Evolutionary conservation across 768 basidiomycete genomes (phyloP).

Genomic region (Collybiopsis luxurians): DNA sequence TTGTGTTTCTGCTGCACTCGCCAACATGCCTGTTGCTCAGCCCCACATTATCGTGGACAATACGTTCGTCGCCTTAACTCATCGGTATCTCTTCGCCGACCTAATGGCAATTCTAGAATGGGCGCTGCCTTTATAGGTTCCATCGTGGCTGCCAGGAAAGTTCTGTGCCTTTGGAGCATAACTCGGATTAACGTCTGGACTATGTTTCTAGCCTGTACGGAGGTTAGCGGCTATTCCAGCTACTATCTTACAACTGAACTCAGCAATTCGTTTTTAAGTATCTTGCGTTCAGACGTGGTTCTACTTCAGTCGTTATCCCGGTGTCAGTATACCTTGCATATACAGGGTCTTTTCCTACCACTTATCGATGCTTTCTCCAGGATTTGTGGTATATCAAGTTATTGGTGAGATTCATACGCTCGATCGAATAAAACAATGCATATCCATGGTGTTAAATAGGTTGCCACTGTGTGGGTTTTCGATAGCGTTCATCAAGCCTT

Average conservation of each 20-base stretch:
- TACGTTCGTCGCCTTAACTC: constrained; percentile 26
- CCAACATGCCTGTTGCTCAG: not conserved
- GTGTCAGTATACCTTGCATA: constrained; percentile 23
- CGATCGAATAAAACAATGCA: not conserved
- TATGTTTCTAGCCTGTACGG: constrained; percentile 42
- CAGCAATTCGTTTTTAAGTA: constrained; percentile 28
- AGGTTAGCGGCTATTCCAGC: constrained; percentile 29
- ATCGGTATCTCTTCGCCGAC: not conserved
- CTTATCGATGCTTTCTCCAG: constrained; percentile 15
- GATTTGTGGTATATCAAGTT: constrained; percentile 52
- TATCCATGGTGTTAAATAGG: constrained; percentile 25
- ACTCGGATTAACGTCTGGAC: not conserved
- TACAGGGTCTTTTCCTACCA: not conserved
- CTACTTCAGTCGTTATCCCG: constrained; percentile 47
- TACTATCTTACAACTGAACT: not conserved
- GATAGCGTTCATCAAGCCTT: constrained; percentile 53
- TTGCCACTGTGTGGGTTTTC: constrained; percentile 44
- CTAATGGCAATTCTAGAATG: constrained; percentile 31
- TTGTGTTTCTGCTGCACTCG: too few species aligned
- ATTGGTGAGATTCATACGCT: constrained; percentile 30
- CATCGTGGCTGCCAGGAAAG: constrained; percentile 42
- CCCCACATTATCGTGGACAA: constrained; percentile 26
- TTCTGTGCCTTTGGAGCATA: not conserved
- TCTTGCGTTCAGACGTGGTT: constrained; percentile 57
- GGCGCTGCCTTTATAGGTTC: constrained; percentile 51